Conservation (phyloP, 2,329 filamentous ascomycete genomes). For the Phaeoacremonium minimum region DNA sequence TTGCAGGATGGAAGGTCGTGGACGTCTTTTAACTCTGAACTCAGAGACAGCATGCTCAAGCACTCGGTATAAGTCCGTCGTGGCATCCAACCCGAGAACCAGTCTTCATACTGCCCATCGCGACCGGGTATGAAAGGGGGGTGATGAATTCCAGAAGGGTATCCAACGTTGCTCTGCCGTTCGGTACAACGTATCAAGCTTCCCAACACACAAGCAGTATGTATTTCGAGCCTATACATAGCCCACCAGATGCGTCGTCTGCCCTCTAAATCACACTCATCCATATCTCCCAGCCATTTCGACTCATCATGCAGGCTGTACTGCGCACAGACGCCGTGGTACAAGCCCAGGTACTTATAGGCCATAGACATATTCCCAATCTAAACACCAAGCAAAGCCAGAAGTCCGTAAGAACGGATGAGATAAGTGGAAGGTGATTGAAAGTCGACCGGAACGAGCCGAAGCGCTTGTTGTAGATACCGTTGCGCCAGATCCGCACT, state of each 20-base stretch:
- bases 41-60: constrained; percentile 1
- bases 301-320: constrained; percentile 12
- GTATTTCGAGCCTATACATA: constrained; percentile 16
- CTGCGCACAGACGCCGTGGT: constrained; percentile 12
- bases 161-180: constrained; percentile 10
- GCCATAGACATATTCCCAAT: constrained; percentile 5
- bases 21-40: constrained; percentile 7
- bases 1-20: constrained; percentile 5
- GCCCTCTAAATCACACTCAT: constrained; percentile 8
- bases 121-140: constrained; percentile 2
- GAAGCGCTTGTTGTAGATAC: constrained; percentile 2
- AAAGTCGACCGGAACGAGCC: constrained; percentile 1
- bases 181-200: constrained; percentile 13
- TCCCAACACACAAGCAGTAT: constrained; percentile 14
- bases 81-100: neutral
- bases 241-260: constrained; percentile 15
- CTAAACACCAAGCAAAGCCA: constrained; percentile 5
- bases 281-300: constrained; percentile 11
- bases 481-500: neutral
- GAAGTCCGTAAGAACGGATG: constrained; percentile 5
- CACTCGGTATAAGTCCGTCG: constrained; percentile 1
- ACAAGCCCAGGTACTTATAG: constrained; percentile 13
- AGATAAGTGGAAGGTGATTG: constrained; percentile 2
- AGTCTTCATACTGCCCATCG: constrained; percentile 4
- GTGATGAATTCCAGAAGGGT: constrained; percentile 7